Base-by-base conservation (phyloP, 352 stramenopile genomes). In the Phytopythium litorale region DNA sequence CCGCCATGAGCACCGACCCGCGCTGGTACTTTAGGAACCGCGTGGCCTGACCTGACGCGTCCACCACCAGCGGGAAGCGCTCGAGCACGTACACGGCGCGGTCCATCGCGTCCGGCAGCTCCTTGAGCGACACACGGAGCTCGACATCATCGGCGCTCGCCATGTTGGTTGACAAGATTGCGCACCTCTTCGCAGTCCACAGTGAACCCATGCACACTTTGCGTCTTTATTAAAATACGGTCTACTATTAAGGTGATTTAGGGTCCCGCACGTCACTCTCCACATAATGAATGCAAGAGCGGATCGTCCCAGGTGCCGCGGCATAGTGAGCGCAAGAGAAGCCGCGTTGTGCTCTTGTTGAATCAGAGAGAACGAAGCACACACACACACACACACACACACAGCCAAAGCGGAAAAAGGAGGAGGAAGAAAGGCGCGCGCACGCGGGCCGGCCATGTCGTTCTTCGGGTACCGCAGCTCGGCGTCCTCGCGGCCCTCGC, bases 1-100 rank as follows among this genome's bases (percentile, higher is more conserved):
- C 79, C 0, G 72, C 81, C 67, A 94, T 76, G n/a, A 97, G 75
- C 46, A 92, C 88, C 12, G 77, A 75, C 16, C 90, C 89, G 2
- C 85, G 86, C 64, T 97, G 91, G 68, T 97, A 97, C 58, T 94
- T 90, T 60, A 97, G 84, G 46, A 97, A 97, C 2, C 88, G 81
- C 30, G 75, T 79, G 15, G 85, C 91, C 67, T 97, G 82, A 1
- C 79, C 85, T 2, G 75, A 77, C 0, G 81, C 69, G 49, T 97
- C 91, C 18, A 97, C 61, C 18, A 98, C 66, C n/a, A 97, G 62
- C 18, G 89, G 89, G 64, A 91, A 97, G 23, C 83, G 87, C 54
- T 98, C 91, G 19, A 78, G 49, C 23, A 96, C 87, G 56, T 97
- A 97, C 37, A 97, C 79, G 1, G 75, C 81, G 33, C 80, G 73